phyloP scores from a whole-genome alignment of 257 asterid genomes.

The Solanum etuberosum region DNA sequence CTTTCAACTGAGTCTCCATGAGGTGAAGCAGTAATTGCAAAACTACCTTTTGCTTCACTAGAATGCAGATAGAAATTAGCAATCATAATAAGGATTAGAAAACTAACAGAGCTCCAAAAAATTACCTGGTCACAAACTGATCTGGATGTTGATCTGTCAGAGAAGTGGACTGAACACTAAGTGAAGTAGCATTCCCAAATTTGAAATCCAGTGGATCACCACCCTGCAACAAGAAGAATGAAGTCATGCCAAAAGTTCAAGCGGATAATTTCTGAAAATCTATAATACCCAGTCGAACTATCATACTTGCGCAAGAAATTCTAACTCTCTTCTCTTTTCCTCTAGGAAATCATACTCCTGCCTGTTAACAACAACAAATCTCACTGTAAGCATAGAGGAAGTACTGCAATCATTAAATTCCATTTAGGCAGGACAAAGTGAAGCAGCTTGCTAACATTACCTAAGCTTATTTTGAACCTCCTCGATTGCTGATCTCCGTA shows the following conservation, averaged over 20 bases:
- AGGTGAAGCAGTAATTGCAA: conserved; percentile 66
- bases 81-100: background rate
- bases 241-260: conserved; percentile 11
- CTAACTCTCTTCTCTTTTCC: conserved; percentile 68
- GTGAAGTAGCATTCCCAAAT: conserved; percentile 45
- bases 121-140: conserved; percentile 52
- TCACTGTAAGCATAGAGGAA: conserved; percentile 3
- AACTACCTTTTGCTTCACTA: conserved; percentile 85
- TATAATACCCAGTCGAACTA: conserved; percentile 10
- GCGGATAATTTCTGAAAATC: conserved; percentile 1
- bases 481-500: conserved; percentile 47
- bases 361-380: conserved; percentile 40
- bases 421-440: background rate
- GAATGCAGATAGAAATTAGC: conserved; percentile 14
- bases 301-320: conserved; percentile 78
- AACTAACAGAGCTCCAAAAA: conserved; percentile 3
- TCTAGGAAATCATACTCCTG: conserved; percentile 69
- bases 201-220: conserved; percentile 79
- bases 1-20: conserved; percentile 91
- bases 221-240: conserved; percentile 43
- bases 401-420: background rate
- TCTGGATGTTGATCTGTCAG: conserved; percentile 57
- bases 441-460: conserved; percentile 30
- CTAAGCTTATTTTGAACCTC: conserved; percentile 79
- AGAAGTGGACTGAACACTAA: conserved; percentile 74